phyloP scores from a whole-genome alignment of 108 stramenopile genomes.

The Nitzschia palea region DNA sequence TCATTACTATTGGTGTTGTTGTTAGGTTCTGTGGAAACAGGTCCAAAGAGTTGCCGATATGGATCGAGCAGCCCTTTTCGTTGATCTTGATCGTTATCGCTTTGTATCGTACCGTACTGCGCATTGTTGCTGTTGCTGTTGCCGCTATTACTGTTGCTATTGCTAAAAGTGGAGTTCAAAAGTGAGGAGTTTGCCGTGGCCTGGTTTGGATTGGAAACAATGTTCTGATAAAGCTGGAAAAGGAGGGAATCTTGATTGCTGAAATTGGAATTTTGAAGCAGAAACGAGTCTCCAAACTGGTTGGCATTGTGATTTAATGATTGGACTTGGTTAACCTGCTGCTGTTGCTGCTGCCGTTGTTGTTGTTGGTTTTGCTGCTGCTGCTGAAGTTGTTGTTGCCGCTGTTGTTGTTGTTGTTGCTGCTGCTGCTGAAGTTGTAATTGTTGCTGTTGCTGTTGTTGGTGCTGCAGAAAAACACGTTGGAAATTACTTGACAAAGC shows the following conservation, averaged over 20 bases:
- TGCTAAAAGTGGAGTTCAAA: not conserved
- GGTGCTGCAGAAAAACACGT: not conserved
- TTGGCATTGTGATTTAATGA: too few species aligned
- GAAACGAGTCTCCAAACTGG: too few species aligned
- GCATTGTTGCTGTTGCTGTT: conserved; percentile 8
- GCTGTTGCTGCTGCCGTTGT: too few species aligned
- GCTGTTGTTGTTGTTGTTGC: conserved; percentile 10
- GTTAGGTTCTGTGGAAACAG: not conserved
- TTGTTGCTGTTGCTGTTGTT: conserved; percentile 9
- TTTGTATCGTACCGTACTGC: not conserved
- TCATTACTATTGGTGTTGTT: too few species aligned
- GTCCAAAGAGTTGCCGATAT: not conserved
- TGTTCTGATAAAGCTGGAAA: not conserved
- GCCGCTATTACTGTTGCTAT: conserved; percentile 1
- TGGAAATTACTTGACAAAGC: not conserved
- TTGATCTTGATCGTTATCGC: not conserved
- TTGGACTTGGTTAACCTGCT: too few species aligned
- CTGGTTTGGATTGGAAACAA: not conserved
- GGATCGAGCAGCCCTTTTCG: not conserved
- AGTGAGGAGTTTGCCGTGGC: not conserved
- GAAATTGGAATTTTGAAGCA: too few species aligned
- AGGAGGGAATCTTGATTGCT: not conserved
- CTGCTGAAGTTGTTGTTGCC: too few species aligned
- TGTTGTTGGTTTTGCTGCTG: too few species aligned
- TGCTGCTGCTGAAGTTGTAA: not conserved